These are phyloP conservation scores for Casuarina cunninghamiana DNA, from an alignment of 306 rosid species.

Conservation along the genomic window DNA sequence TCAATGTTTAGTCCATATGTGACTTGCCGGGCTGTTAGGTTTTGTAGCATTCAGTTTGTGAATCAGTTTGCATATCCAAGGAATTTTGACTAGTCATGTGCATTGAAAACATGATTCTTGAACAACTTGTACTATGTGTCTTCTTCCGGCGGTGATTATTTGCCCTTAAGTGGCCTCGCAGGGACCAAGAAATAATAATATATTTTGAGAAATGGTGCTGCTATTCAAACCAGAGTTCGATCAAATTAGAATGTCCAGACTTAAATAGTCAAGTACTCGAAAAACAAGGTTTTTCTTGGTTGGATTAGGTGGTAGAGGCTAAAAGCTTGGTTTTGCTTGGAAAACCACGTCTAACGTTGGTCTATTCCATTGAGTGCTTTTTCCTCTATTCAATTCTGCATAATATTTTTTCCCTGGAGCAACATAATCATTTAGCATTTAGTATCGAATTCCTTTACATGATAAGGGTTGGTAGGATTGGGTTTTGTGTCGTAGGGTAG, in stretches of 20 bases:
- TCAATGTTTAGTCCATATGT: constrained; percentile 3
- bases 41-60: not conserved
- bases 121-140: not conserved
- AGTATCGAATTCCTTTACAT: constrained; percentile 1
- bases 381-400: not conserved
- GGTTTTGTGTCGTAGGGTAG: too few relatives aligned
- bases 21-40: not conserved
- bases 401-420: not conserved
- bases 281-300: not conserved
- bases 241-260: not conserved
- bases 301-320: not conserved
- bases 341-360: not conserved
- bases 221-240: not conserved
- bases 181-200: not conserved
- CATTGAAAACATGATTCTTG: constrained; percentile 11
- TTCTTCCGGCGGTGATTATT: not conserved
- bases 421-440: not conserved
- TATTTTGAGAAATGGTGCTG: not conserved
- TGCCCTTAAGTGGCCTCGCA: not conserved
- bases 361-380: constrained; percentile 20
- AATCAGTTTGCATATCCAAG: not conserved
- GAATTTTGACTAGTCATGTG: not conserved
- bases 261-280: not conserved
- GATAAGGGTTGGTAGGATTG: too few relatives aligned
- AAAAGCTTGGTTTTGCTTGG: not conserved